Conservation (phyloP, 2,329 filamentous ascomycete species). For the Cladosporium halotolerans region DNA sequence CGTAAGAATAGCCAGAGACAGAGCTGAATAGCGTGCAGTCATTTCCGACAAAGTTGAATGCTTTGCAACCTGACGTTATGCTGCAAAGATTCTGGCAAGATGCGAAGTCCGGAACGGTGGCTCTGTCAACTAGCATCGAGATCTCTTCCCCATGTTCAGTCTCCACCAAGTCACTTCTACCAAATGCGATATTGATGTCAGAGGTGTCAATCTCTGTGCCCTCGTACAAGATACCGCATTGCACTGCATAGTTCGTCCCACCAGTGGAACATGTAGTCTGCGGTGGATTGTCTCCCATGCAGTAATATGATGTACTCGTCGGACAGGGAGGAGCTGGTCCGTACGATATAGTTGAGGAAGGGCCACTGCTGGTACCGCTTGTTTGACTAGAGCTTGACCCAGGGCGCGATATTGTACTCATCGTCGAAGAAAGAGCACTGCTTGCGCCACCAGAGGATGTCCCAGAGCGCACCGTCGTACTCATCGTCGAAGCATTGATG, state of each 20-base stretch:
- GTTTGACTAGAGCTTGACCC: too few species aligned
- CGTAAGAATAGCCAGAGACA: conserved; percentile 20
- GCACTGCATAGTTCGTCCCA: conserved; percentile 13
- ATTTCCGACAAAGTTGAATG: conserved; percentile 24
- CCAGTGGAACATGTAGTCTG: conserved; percentile 12
- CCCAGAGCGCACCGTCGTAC: too few species aligned
- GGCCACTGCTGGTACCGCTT: background rate
- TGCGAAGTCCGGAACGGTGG: conserved; percentile 16
- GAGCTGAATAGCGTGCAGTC: conserved; percentile 27
- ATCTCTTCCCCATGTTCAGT: conserved; percentile 2
- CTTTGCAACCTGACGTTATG: conserved; percentile 22
- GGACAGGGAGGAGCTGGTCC: conserved; percentile 11
- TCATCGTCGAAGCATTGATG: too few species aligned
- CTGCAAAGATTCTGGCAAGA: conserved; percentile 21
- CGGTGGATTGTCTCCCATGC: conserved; percentile 1
- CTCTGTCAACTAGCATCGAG: conserved; percentile 12
- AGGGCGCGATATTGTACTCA: too few species aligned
- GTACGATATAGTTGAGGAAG: conserved; percentile 11
- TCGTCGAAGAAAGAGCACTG: background rate
- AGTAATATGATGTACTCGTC: conserved; percentile 4
- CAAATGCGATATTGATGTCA: background rate
- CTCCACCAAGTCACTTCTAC: background rate
- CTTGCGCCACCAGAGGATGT: background rate
- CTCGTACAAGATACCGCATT: conserved; percentile 18
- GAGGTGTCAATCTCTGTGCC: conserved; percentile 20